These are phyloP conservation scores for Volvariella volvacea DNA, from an alignment of 1,284 basidiomycete species.

Conservation along the genomic window DNA sequence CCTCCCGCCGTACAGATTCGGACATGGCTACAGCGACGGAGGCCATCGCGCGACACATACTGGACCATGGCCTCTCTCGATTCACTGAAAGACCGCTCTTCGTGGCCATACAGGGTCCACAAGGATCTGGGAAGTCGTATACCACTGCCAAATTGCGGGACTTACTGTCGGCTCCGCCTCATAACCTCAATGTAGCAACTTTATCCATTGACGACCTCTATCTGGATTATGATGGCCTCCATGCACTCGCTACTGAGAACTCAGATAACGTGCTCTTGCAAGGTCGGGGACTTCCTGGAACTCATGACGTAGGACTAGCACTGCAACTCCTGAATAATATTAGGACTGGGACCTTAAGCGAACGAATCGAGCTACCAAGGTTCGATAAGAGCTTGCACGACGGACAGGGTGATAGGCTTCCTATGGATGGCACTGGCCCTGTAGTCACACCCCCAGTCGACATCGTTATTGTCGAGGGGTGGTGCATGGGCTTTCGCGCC, in stretches of 20 bases:
- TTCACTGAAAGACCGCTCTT: constrained; percentile 43
- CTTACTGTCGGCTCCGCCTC: constrained; percentile 39
- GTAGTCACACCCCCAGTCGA: constrained; percentile 49
- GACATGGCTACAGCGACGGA: not conserved
- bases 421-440: constrained; percentile 30
- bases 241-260: constrained; percentile 44
- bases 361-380: constrained; percentile 54
- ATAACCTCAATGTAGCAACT: constrained; percentile 53
- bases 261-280: constrained; percentile 60
- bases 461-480: constrained; percentile 85
- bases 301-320: constrained; percentile 75
- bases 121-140: constrained; percentile 80
- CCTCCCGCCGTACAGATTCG: too few relatives aligned
- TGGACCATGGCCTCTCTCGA: constrained; percentile 22
- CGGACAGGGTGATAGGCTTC: constrained; percentile 79
- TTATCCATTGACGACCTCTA: constrained; percentile 88
- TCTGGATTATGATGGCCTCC: constrained; percentile 57
- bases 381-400: constrained; percentile 83
- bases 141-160: constrained; percentile 51
- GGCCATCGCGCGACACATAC: constrained; percentile 38
- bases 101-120: constrained; percentile 82
- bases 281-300: constrained; percentile 84
- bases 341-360: constrained; percentile 33
- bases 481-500: constrained; percentile 75
- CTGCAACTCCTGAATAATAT: constrained; percentile 43